Base-by-base conservation (phyloP, 2,329 filamentous ascomycete genomes). In the Fusarium penzigii region DNA sequence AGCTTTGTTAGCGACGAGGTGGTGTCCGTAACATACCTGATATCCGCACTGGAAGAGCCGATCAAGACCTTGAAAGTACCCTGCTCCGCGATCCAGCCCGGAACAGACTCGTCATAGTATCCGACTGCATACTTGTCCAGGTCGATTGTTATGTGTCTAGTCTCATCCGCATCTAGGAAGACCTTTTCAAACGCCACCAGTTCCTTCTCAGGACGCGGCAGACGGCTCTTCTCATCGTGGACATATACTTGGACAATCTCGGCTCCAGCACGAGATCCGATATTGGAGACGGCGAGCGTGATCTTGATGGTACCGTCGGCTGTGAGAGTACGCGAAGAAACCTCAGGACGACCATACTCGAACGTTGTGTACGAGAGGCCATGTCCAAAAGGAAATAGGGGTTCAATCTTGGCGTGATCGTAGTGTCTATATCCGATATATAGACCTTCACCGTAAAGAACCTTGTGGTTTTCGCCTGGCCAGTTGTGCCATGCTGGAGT, bases 401-500 rank as follows among this genome's bases (percentile, higher is more conserved):
- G 84, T 6, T 77, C 71, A 45, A 86, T 78, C 25, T 76, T 75
- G 12, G 77, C 72, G 17, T 81, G 81, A 62, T 92, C 87, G 68
- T 89, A 90, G 70, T 89, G 85, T 16, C 83, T 75, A 70, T 92
- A 91, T 3, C 88, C 88, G 49, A 91, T 81, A 70, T 85, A 89
- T 12, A 91, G 71, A 13, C 86, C 87, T 68, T 92, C 88, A 47
- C 86, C 86, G 65, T 91, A 91, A 1, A 86, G 68, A 0, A 87
- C 85, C 59, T 83, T 79, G 44, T 82, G 70, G 66, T 89, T 86
- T 71, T 90, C 87, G 46, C 86, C 85, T 0, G 85, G 85, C 83
- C 86, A 91, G 68, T 87, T 90, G 68, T 86, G 80, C 71, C 83
- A 89, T 0, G 87, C 84, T 1, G 87, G 87, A 29, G 87, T 86